Evolutionary conservation across 768 basidiomycete species (phyloP).

Genomic region (Chalciporus sphaerocephalus): DNA sequence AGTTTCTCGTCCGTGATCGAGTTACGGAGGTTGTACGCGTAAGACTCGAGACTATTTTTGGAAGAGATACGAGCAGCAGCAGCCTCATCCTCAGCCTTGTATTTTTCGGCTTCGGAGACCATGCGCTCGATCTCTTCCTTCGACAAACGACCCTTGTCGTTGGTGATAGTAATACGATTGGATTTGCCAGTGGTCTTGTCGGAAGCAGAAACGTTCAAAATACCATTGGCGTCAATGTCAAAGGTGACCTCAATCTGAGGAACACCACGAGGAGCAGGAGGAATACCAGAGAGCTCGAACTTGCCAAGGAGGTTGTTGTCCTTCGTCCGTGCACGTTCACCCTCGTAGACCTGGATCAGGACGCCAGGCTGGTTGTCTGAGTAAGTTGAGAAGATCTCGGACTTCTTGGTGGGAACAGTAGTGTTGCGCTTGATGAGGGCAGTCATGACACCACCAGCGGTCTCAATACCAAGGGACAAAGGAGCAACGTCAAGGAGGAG

Average conservation of each 20-base stretch:
- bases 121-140: constrained; percentile 99
- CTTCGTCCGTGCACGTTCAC: constrained; percentile 96
- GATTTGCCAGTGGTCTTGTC: constrained; percentile 98
- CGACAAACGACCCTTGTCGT: constrained; percentile 94
- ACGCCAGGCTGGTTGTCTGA: constrained; percentile 99
- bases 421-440: constrained; percentile 98
- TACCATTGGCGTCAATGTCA: constrained; percentile 96
- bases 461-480: constrained; percentile 92
- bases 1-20: constrained; percentile 83
- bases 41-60: constrained; percentile 94
- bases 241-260: constrained; percentile 98
- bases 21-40: constrained; percentile 93
- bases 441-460: constrained; percentile 98
- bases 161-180: constrained; percentile 89
- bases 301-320: constrained; percentile 99
- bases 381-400: constrained; percentile 97
- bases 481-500: constrained; percentile 93
- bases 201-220: constrained; percentile 89
- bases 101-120: constrained; percentile 91
- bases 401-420: constrained; percentile 97
- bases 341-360: constrained; percentile 96
- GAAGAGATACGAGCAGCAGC: constrained; percentile 76
- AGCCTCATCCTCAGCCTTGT: constrained; percentile 87
- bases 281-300: constrained; percentile 95
- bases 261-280: constrained; percentile 94